Base-by-base conservation (phyloP, 2,329 filamentous ascomycete genomes). In the Talaromyces atroroseus region DNA sequence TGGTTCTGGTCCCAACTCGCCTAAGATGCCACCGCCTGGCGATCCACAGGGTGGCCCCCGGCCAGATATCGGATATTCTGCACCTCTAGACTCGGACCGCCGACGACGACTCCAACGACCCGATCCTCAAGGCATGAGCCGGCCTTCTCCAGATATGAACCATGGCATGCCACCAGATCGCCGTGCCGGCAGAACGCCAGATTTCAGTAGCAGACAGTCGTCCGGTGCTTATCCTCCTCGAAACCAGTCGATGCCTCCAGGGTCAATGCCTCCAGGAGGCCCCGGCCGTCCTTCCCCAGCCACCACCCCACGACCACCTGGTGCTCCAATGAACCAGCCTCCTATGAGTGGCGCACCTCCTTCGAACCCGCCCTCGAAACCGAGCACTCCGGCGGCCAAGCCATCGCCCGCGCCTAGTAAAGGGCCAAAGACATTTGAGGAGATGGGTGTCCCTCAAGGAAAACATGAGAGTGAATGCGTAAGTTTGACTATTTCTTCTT, bases 351-450 rank as follows among this genome's bases (percentile, higher is more conserved):
- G 52, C 1, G 34, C 40, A 50, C 45, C 59, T 32, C 23, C 58
- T 26, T 24, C 68, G 29, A 70, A 74, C 61, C 61, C 74, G 16
- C 67, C 76, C 32, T 61, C 75, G 52, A 69, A 66, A 40, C 66
- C 72, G 34, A 63, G 65, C 20, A 62, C 62, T 59, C 71, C 69
- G 14, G 59, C 70, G 7, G 18, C 52, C 20, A 66, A 66, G 53
- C 57, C 66, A 24, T 48, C 56, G 42, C 57, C 57, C 42, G 54
- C 60, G 44, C 77, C 82, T 32, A 81, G 80, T 50, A 89, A 91
- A 68, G 94, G 92, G 11, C 92, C 94, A 1, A 90, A 94, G 65
- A 97, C 94, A 0, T 99, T 99, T 71, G 92, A 96, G 69, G 92
- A 95, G 69, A 99, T 99, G 94, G 94, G 94, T 40, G 92, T 99